These are phyloP conservation scores for Saxophila tyrrhenica DNA, from an alignment of 495 filamentous ascomycete species.

Conservation along the genomic window DNA sequence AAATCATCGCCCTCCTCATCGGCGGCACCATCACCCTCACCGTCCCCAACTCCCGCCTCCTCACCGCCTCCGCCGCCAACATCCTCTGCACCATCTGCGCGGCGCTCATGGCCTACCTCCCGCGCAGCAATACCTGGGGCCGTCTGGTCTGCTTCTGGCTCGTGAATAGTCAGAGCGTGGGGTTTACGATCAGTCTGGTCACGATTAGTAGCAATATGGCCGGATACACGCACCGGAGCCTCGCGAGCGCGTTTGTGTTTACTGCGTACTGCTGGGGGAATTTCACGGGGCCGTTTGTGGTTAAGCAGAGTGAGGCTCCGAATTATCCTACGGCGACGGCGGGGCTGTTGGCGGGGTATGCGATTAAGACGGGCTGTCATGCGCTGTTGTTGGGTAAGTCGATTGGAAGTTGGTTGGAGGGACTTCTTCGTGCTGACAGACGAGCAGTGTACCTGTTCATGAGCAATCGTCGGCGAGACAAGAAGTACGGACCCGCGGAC, in stretches of 20 bases:
- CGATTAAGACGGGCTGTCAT: neutral
- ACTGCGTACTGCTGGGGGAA: neutral
- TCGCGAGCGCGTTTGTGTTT: neutral
- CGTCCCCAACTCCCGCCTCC: slow-evolving; percentile 18
- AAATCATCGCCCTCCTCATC: slow-evolving; percentile 46
- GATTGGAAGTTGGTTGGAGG: neutral
- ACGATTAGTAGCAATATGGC: neutral
- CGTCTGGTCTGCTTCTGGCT: slow-evolving; percentile 11
- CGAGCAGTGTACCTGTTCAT: slow-evolving; percentile 1
- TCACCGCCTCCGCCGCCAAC: slow-evolving; percentile 14
- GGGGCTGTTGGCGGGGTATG: neutral
- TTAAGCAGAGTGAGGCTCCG: neutral
- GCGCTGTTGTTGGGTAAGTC: slow-evolving; percentile 8
- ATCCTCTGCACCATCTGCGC: slow-evolving; percentile 18
- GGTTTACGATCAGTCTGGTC: slow-evolving; percentile 1
- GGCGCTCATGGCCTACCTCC: neutral
- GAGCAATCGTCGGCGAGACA: slow-evolving; percentile 5
- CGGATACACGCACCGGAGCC: neutral
- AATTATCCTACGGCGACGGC: neutral
- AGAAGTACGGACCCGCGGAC: slow-evolving; percentile 10
- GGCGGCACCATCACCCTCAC: slow-evolving; percentile 7
- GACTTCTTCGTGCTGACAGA: neutral
- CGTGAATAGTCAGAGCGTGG: slow-evolving; percentile 8
- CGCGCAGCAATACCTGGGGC: slow-evolving; percentile 9
- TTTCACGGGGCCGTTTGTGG: neutral